Percentiles rank a stretch among this genome's conserved stretches.
phyloP scores from a whole-genome alignment of 176 grass and related monocot species.

The Elaeis guineensis region DNA sequence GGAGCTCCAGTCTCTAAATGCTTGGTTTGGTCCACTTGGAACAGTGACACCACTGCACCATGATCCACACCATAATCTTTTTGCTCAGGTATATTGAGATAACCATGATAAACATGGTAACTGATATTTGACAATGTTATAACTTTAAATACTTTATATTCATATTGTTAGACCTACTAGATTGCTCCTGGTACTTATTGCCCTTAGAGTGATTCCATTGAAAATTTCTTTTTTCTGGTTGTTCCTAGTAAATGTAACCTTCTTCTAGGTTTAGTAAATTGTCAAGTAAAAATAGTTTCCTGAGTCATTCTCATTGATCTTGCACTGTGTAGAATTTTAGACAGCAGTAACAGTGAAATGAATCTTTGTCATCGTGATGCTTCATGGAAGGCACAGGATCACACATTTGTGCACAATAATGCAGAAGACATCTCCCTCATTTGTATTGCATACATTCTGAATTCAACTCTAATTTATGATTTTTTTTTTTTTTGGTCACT shows the following conservation, averaged over 20 bases:
- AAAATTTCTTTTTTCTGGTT: too few species aligned
- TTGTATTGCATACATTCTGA: not conserved
- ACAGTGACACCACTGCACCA: slow-evolving; percentile 80
- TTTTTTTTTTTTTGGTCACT: too few species aligned
- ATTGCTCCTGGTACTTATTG: too few species aligned
- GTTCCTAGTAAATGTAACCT: too few species aligned
- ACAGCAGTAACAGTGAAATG: not conserved
- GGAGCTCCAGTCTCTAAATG: slow-evolving; percentile 63
- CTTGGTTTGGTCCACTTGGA: slow-evolving; percentile 76
- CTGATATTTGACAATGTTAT: too few species aligned
- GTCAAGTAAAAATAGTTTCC: not conserved
- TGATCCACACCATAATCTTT: slow-evolving; percentile 82
- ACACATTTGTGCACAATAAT: not conserved
- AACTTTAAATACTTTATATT: too few species aligned
- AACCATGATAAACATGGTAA: not conserved
- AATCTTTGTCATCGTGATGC: not conserved
- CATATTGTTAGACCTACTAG: too few species aligned
- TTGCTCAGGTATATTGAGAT: slow-evolving; percentile 68
- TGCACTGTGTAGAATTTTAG: not conserved
- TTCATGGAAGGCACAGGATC: not conserved
- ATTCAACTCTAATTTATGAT: too few species aligned
- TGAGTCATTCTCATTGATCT: not conserved
- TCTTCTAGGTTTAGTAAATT: too few species aligned
- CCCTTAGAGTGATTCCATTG: too few species aligned
- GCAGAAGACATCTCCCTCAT: not conserved